Base-by-base conservation (phyloP, 2,329 filamentous ascomycete genomes). In the Cladophialophora bantiana region DNA sequence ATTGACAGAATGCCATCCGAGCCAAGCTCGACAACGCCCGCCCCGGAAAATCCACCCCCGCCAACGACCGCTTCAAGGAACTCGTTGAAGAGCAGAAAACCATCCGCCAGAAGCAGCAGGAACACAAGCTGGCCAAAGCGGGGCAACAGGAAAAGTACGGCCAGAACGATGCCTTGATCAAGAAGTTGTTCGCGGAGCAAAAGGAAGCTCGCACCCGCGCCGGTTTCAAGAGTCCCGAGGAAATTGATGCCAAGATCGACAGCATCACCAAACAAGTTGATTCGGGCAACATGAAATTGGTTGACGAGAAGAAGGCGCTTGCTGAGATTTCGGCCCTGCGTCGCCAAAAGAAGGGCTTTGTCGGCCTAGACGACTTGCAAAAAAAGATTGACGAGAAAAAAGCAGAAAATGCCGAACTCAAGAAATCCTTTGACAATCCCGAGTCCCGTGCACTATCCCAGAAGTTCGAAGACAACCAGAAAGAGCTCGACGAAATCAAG, bases 241-340 rank as follows among this genome's bases (percentile, higher is more conserved):
- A 98, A 70, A 83, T 99, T 71, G 93, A 98, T 78, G 85, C 85
- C 70, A 88, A 95, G 80, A 95, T 98, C 74, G 86, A 87, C 67
- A 84, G 85, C 60, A 88, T 97, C 62, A 92, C 97, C 72, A 90
- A 90, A 80, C 87, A 94, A 78, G 93, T 98, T 74, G 92, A 96
- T 78, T 87, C 89, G 40, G 94, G 94, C 71, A 90, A 87, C 78
- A 94, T 99, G 90, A 96, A 94, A 83, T 84, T 99, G 59, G 95
- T 98, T 10, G 95, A 99, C 74, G 95, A 98, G 87, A 96, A 93
- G 85, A 98, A 97, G 86, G 89, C 92, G 7, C 85, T 98, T 20
- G 83, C 86, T 59, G 93, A 97, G 75, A 90, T 97, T 74, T 91
- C 90, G 57, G 90, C 83, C 78, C 83, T 98, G 72, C 90, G 91